phyloP scores from a whole-genome alignment of 139 green algal genomes.

The Deuterostichococcus epilithicus region DNA sequence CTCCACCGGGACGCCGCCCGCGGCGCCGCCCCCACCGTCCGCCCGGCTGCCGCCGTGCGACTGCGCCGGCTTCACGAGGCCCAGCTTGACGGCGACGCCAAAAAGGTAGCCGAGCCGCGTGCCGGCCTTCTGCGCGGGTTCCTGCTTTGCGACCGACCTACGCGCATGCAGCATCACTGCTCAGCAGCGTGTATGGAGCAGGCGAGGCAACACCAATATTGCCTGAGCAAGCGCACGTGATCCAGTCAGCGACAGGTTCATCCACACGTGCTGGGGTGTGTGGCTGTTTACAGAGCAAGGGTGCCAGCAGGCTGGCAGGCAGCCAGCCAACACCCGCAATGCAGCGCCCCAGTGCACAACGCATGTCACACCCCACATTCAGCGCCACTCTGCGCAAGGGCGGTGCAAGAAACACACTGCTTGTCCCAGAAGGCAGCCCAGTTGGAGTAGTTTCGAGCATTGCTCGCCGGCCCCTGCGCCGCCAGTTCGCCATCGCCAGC shows the following conservation, averaged over 20 bases:
- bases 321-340: no score
- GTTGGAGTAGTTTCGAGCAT: not conserved
- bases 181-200: no score
- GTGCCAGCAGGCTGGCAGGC: no score
- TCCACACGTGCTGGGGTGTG: no score
- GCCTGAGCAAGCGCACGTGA: no score
- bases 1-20: not conserved
- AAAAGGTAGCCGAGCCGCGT: not conserved
- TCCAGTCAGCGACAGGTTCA: no score
- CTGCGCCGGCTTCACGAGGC: not conserved
- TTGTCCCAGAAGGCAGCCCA: not conserved
- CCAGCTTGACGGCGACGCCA: not conserved
- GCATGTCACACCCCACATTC: not conserved
- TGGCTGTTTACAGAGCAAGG: no score
- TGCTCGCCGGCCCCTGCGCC: not conserved
- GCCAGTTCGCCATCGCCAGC: not conserved
- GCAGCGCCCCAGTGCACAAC: not conserved
- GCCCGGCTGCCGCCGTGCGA: not conserved
- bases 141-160: not conserved
- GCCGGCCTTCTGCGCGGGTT: not conserved
- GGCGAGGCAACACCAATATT: no score
- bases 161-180: not conserved
- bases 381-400: no score
- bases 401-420: not conserved
- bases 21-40: not conserved